Conservation (phyloP, 164 flowering plant species). For the Magnolia sinica region DNA sequence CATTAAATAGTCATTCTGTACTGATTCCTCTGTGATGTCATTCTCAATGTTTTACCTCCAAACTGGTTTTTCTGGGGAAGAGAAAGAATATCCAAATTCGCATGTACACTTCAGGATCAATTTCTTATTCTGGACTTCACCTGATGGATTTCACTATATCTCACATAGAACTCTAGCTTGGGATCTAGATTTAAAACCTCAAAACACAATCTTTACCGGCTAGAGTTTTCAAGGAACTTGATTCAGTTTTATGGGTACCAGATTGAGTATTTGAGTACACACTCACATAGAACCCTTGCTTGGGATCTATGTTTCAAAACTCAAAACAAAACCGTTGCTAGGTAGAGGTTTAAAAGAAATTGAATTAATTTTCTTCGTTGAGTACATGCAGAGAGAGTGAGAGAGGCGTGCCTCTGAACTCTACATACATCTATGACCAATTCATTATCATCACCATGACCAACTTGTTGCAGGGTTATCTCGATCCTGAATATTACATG, state of each 20-base stretch:
- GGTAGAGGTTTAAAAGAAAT: neutral
- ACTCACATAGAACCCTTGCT: neutral
- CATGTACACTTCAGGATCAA: neutral
- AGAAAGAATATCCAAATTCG: neutral
- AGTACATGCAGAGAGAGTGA: neutral
- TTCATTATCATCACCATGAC: neutral
- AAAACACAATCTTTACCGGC: no score
- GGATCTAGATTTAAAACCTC: neutral
- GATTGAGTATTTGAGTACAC: neutral
- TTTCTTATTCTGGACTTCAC: neutral
- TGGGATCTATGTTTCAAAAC: no score
- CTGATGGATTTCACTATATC: neutral
- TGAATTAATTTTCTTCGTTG: neutral
- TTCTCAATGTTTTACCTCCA: neutral
- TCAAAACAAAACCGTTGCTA: no score
- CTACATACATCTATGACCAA: neutral
- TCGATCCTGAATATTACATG: slow-evolving; percentile 79
- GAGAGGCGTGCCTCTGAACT: neutral
- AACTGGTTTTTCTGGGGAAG: neutral
- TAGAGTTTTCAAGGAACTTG: no score
- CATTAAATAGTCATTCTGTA: neutral
- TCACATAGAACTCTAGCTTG: neutral
- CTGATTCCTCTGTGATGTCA: neutral
- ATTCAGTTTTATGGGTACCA: no score
- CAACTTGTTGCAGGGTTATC: slow-evolving; percentile 48